Percentiles rank a stretch among this genome's conserved stretches.
phyloP scores from a whole-genome alignment of 2,329 filamentous ascomycete species.

The Immersiporthe knoxdaviesiana region DNA sequence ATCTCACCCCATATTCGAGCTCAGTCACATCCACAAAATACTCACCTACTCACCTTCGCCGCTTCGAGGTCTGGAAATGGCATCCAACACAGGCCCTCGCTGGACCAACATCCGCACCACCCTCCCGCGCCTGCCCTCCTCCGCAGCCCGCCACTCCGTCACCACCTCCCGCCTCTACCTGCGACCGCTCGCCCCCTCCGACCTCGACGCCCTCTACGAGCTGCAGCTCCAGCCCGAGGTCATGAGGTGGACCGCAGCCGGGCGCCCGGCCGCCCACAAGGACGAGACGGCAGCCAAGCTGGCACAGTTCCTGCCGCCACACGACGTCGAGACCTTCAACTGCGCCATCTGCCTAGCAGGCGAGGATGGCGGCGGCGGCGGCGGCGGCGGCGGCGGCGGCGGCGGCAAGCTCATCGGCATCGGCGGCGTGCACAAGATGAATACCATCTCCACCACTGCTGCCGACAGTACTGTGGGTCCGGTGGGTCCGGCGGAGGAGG shows the following conservation, averaged over 20 bases:
- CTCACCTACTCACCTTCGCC: too few species aligned
- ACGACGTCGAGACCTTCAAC: constrained; percentile 58
- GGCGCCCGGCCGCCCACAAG: constrained; percentile 45
- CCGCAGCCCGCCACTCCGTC: not conserved
- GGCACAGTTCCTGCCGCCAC: constrained; percentile 48
- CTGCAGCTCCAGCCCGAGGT: constrained; percentile 63
- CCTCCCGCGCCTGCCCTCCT: constrained; percentile 2
- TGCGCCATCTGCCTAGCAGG: constrained; percentile 53
- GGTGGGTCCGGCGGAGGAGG: not conserved
- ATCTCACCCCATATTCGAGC: not conserved
- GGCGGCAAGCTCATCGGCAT: constrained; percentile 54
- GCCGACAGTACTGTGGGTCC: constrained; percentile 39
- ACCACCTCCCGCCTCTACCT: constrained; percentile 22
- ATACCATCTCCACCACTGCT: constrained; percentile 28
- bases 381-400: constrained; percentile 40
- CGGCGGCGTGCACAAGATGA: constrained; percentile 47
- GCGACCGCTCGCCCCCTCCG: constrained; percentile 34
- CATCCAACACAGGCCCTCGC: not conserved
- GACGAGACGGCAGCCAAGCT: constrained; percentile 49
- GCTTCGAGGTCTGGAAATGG: not conserved
- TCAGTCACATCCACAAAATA: too few species aligned
- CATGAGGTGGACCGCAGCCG: constrained; percentile 59
- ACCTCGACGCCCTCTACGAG: constrained; percentile 53
- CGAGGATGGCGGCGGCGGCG: constrained; percentile 41
- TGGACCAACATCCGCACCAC: constrained; percentile 19